phyloP scores from a whole-genome alignment of 2,329 filamentous ascomycete species.

The Phialophora expanda region DNA sequence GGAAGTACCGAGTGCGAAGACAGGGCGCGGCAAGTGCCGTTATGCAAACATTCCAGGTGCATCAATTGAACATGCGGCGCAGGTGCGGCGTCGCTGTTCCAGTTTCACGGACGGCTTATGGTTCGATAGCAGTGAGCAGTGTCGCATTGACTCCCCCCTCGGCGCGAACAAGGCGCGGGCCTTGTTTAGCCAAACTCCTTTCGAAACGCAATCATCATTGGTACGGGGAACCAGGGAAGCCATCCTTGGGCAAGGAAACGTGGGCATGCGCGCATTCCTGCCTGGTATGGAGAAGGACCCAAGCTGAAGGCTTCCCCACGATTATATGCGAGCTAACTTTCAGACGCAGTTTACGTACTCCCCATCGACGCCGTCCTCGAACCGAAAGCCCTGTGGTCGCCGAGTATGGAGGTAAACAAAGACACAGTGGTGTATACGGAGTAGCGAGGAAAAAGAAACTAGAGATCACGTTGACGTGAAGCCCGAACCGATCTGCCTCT shows the following conservation, averaged over 20 bases:
- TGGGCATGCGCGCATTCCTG: slow-evolving; percentile 2
- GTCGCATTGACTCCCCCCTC: background rate
- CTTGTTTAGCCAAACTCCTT: slow-evolving; percentile 10
- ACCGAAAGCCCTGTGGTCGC: background rate
- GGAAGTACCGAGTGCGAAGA: background rate
- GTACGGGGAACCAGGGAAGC: slow-evolving; percentile 17
- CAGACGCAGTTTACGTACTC: background rate
- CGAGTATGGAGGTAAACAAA: background rate
- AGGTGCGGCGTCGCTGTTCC: background rate
- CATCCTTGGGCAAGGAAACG: background rate
- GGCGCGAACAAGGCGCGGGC: slow-evolving; percentile 12
- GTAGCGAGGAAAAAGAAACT: background rate
- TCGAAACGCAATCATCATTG: slow-evolving; percentile 7
- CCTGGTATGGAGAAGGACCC: background rate
- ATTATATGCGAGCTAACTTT: background rate
- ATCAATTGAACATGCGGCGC: background rate
- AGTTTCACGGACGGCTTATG: background rate
- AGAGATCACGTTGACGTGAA: slow-evolving; percentile 1
- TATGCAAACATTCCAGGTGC: background rate
- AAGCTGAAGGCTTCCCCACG: background rate
- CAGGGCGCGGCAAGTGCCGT: background rate
- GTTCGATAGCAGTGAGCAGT: background rate
- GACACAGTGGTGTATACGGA: background rate
- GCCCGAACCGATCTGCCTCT: background rate
- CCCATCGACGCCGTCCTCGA: background rate